These are phyloP conservation scores for Penicillium soppii DNA, from an alignment of 495 filamentous ascomycete species.

Conservation along the genomic window DNA sequence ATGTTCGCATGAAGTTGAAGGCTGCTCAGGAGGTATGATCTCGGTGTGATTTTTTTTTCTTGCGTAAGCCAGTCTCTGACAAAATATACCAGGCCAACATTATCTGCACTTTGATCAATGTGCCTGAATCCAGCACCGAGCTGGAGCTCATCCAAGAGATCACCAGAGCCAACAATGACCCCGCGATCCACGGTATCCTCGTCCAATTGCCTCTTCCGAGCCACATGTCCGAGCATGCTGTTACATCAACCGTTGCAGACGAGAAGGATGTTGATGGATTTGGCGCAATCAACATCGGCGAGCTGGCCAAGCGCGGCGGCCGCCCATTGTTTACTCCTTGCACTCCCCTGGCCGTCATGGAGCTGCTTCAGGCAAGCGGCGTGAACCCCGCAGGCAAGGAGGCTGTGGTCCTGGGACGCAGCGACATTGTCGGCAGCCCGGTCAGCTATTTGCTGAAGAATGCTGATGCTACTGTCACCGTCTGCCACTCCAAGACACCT, in stretches of 20 bases:
- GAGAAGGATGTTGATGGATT: slow-evolving; percentile 99
- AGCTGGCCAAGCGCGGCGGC: slow-evolving; percentile 91
- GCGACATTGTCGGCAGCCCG: slow-evolving; percentile 95
- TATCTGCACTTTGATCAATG: slow-evolving; percentile 78
- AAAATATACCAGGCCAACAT: slow-evolving; percentile 69
- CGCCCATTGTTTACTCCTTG: slow-evolving; percentile 86
- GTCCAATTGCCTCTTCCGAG: slow-evolving; percentile 89
- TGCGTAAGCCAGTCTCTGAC: slow-evolving; percentile 9
- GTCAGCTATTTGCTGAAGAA: slow-evolving; percentile 94
- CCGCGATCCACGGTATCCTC: slow-evolving; percentile 84
- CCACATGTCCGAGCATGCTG: slow-evolving; percentile 81
- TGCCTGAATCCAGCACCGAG: slow-evolving; percentile 78
- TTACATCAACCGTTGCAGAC: slow-evolving; percentile 87
- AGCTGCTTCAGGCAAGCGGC: slow-evolving; percentile 77
- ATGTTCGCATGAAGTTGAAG: slow-evolving; percentile 99
- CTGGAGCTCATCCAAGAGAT: slow-evolving; percentile 81
- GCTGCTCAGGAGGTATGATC: slow-evolving; percentile 81
- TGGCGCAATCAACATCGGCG: slow-evolving; percentile 87
- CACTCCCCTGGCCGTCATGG: slow-evolving; percentile 97
- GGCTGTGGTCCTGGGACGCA: slow-evolving; percentile 90
- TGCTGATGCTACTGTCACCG: slow-evolving; percentile 92
- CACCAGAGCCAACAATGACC: slow-evolving; percentile 80
- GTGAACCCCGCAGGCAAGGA: slow-evolving; percentile 85
- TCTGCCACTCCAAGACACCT: slow-evolving; percentile 87
- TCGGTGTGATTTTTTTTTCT: neutral